phyloP scores from a whole-genome alignment of 83 land plant species.

The Larix sibirica region DNA sequence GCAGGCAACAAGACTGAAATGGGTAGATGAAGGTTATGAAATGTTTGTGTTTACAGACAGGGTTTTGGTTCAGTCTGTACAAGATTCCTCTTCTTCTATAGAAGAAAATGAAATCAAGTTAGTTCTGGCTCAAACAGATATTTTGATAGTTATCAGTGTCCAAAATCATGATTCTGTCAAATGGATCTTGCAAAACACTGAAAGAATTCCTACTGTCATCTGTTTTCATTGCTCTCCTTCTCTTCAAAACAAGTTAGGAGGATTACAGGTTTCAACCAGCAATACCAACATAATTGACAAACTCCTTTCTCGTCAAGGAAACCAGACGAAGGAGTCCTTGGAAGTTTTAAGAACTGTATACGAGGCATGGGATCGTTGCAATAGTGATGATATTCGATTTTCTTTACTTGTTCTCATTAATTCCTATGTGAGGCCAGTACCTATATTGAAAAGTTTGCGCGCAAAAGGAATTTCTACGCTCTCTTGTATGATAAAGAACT shows the following conservation, averaged over 20 bases:
- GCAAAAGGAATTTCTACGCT: constrained; percentile 83
- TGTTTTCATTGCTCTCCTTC: constrained; percentile 65
- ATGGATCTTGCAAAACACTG: constrained; percentile 42
- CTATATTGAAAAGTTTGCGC: constrained; percentile 69
- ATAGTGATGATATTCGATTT: constrained; percentile 87
- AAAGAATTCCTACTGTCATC: constrained; percentile 51
- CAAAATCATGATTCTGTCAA: constrained; percentile 47
- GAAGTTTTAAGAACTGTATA: constrained; percentile 59
- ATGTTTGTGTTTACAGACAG: constrained; percentile 60
- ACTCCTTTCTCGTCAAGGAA: constrained; percentile 24
- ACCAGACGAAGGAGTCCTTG: constrained; percentile 34
- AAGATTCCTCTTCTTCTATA: not conserved
- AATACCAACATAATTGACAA: constrained; percentile 38
- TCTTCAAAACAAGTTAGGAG: constrained; percentile 69
- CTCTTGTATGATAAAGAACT: constrained; percentile 87
- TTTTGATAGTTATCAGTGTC: constrained; percentile 67
- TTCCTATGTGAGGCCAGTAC: constrained; percentile 83
- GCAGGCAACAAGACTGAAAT: constrained; percentile 68
- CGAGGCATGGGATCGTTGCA: constrained; percentile 90
- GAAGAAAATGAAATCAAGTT: constrained; percentile 15
- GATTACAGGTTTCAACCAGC: constrained; percentile 30
- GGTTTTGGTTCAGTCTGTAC: not conserved
- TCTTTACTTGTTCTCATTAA: constrained; percentile 83
- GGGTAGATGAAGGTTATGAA: constrained; percentile 68
- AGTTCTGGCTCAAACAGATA: constrained; percentile 35